Conservation (phyloP, 495 filamentous ascomycete genomes). For the Penicillium silybi region DNA sequence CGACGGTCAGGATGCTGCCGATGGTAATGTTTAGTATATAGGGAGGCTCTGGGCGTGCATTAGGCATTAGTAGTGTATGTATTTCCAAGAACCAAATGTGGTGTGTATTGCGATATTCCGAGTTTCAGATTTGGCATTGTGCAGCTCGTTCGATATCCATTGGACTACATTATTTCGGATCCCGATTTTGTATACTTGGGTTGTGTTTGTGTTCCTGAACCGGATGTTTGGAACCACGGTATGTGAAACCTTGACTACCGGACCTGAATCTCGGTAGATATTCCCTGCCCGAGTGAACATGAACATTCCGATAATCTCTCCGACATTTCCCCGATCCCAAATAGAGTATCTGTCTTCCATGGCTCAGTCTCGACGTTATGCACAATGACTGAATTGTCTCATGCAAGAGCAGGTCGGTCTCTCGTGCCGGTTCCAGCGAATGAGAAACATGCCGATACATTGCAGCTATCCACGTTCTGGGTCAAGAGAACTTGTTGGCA, state of each 20-base stretch:
- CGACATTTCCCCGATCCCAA: background rate
- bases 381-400: background rate
- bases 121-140: too few species aligned
- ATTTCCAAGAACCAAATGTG: too few species aligned
- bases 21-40: conserved; percentile 1
- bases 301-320: background rate
- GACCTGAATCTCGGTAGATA: too few species aligned
- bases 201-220: background rate
- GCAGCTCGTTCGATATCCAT: too few species aligned
- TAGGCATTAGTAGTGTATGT: too few species aligned
- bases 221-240: background rate
- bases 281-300: background rate
- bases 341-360: background rate
- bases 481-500: background rate
- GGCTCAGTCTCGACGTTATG: background rate
- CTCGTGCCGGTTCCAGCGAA: background rate
- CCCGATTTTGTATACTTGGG: too few species aligned
- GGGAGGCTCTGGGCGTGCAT: background rate
- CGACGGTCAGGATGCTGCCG: background rate
- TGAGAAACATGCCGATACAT: background rate
- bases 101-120: too few species aligned
- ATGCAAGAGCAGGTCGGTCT: background rate
- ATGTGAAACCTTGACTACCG: background rate
- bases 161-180: too few species aligned
- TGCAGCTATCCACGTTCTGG: conserved; percentile 3